Conservation (phyloP, 768 basidiomycete genomes). For the Mycena amicta region DNA sequence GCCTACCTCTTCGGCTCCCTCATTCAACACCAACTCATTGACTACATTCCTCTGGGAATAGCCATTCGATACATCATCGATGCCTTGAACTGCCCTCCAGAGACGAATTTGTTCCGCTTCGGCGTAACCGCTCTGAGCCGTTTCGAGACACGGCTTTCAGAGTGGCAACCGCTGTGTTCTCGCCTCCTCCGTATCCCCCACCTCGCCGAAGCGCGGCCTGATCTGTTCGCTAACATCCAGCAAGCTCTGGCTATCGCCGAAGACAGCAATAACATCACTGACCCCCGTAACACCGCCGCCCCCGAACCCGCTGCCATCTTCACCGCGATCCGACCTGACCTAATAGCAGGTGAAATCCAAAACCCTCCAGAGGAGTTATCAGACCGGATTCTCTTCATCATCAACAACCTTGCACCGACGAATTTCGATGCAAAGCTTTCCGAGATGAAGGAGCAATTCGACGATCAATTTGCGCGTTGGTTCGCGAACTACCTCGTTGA, state of each 20-base stretch:
- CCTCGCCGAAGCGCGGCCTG: conserved; percentile 83
- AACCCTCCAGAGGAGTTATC: conserved; percentile 84
- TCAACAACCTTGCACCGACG: conserved; percentile 94
- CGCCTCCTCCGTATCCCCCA: conserved; percentile 87
- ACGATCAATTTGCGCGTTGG: conserved; percentile 87
- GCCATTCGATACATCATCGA: conserved; percentile 97
- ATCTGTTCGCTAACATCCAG: conserved; percentile 71
- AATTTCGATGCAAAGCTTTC: conserved; percentile 88
- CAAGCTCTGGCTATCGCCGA: conserved; percentile 66
- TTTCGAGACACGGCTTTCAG: conserved; percentile 83
- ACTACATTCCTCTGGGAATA: conserved; percentile 92
- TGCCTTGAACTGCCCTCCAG: conserved; percentile 86
- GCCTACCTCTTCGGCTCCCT: conserved; percentile 95
- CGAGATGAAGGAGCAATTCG: conserved; percentile 86
- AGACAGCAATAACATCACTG: conserved; percentile 42
- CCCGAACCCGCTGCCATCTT: conserved; percentile 62
- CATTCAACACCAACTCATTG: conserved; percentile 90
- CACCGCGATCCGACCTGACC: conserved; percentile 76
- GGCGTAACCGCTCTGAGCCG: conserved; percentile 88
- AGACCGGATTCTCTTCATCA: conserved; percentile 94
- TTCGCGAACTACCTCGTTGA: conserved; percentile 98
- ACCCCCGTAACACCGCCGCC: conserved; percentile 37
- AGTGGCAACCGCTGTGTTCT: conserved; percentile 93
- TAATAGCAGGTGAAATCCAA: conserved; percentile 59
- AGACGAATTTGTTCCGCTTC: conserved; percentile 93